Evolutionary conservation across 345 rosid species (phyloP), one percentile per base, ranked within the genome.

Genomic region (Lepidium africanum): DNA sequence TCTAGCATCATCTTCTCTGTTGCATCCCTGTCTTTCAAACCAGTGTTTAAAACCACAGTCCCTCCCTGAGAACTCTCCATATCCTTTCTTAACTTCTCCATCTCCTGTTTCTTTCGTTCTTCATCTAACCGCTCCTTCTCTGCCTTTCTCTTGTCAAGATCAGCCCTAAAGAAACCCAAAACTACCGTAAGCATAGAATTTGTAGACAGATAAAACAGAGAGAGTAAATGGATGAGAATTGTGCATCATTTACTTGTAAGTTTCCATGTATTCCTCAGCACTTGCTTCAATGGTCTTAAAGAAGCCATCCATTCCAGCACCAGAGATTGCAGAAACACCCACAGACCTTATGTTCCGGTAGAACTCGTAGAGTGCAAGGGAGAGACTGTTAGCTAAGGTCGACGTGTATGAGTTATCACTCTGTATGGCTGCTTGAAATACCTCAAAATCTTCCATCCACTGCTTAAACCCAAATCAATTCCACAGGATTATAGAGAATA

Each of bases 371-470:
- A 89, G 89, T 10, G 81, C 77, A 33, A 89, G 82, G 32, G 84
- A 78, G 49, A 89, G 92, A 74, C 92, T 87, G 59, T 82, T 79
- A n/a, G 92, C 74, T 70, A 87, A 76, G 27, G 87, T 80, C n/a
- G 96, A 73, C 5, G 86, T 43, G 76, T 87, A 81, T 0, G 96
- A 78, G 40, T 77, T 56, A 79, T 89, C 96, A n/a, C 83, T 62
- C 70, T 78, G 80, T 27, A 79, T 16, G 15, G 92, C 92, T 7
- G 86, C 82, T 65, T 89, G 92, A 71, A 89, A 89, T 19, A 83
- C 85, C 59, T 89, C 89, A 23, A 85, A 89, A 74, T 89, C 96
- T 72, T 84, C 78, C 90, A 89, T 87, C 96, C 96, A 89, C 96
- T 89, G 82, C 71, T 54, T 14, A 49, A 39, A 56, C 52, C 45